Base-by-base conservation (phyloP, 202 grass and related monocot genomes). In the Panicum virgatum region DNA sequence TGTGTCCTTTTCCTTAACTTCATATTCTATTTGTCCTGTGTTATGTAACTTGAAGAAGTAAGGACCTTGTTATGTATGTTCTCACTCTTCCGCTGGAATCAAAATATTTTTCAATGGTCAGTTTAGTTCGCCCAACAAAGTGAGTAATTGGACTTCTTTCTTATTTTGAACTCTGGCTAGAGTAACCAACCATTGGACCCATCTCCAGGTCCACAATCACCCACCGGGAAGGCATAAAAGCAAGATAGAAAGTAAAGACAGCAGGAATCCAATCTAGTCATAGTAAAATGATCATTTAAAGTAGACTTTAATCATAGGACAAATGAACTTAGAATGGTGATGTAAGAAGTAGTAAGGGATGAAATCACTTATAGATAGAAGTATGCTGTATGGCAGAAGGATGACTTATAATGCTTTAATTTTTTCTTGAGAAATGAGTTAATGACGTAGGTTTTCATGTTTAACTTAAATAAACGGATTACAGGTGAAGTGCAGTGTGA, bases 401-500 rank as follows among this genome's bases (percentile, higher is more conserved):
- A 62, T 62, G 27, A 34, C 29, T 62, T 34, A 8, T 34, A 8
- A 18, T 62, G 60, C 13, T 34, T 34, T 18, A 16, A 1, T 34
- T 18, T 62, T 30, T 62, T 2, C 60, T 62, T 62, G 27, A 34
- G 27, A 34, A 32, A 62, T 62, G 9, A 12, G 3, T 3, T 58
- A 25, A 58, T 56, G 27, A 8, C 6, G 1, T 62, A 32, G 5
- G 12, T 29, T 47, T 79, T 71, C 36, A 29, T 81, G 52, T 20
- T 81, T 82, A 51, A 62, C 50, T 80, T 72, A 48, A 26, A 70
- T 70, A 77, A 86, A 69, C 7, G 50, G 46, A 68, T 76, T 88
- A n/a, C 89, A 98, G 96, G 96, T 72, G 92, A 98, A 93, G 66
- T 98, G 81, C 96, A 93, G 69, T 98, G 96, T 53, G 96, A 98